These are phyloP conservation scores for Fusarium camptoceras DNA, from an alignment of 2,329 filamentous ascomycete genomes.

Conservation along the genomic window DNA sequence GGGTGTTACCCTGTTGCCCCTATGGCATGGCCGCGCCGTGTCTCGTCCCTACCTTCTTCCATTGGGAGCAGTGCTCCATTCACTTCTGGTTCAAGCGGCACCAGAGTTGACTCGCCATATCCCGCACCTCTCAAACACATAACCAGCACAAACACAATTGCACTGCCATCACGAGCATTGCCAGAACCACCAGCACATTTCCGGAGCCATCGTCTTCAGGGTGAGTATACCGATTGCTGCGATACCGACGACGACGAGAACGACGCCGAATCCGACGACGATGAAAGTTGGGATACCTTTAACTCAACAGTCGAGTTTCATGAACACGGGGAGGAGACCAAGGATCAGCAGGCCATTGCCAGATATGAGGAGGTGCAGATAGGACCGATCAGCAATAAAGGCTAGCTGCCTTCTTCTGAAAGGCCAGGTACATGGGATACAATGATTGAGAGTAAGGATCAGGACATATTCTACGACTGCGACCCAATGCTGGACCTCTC, in stretches of 20 bases:
- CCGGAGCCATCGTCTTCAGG: conserved; percentile 60
- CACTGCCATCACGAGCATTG: conserved; percentile 30
- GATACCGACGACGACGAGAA: conserved; percentile 50
- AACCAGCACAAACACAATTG: conserved; percentile 38
- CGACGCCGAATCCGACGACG: conserved; percentile 29
- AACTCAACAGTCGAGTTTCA: conserved; percentile 26
- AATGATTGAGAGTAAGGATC: conserved; percentile 6
- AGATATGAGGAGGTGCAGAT: not conserved
- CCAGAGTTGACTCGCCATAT: conserved; percentile 55
- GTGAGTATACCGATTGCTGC: conserved; percentile 57
- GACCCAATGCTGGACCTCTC: conserved; percentile 16
- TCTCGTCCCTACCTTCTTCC: conserved; percentile 56
- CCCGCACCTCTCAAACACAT: conserved; percentile 52
- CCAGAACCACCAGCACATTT: conserved; percentile 28
- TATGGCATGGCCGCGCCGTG: conserved; percentile 57
- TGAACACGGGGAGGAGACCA: conserved; percentile 5
- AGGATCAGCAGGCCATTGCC: not conserved
- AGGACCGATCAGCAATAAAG: conserved; percentile 11
- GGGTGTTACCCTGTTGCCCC: conserved; percentile 68
- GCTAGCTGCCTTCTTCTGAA: conserved; percentile 39
- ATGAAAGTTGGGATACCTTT: conserved; percentile 17
- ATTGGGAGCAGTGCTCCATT: conserved; percentile 49
- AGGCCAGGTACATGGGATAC: conserved; percentile 1
- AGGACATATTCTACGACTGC: conserved; percentile 37
- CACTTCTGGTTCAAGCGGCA: conserved; percentile 39